Evolutionary conservation across 805 yeast species (phyloP).

Genomic region (Schwanniomyces pseudopolymorphus): DNA sequence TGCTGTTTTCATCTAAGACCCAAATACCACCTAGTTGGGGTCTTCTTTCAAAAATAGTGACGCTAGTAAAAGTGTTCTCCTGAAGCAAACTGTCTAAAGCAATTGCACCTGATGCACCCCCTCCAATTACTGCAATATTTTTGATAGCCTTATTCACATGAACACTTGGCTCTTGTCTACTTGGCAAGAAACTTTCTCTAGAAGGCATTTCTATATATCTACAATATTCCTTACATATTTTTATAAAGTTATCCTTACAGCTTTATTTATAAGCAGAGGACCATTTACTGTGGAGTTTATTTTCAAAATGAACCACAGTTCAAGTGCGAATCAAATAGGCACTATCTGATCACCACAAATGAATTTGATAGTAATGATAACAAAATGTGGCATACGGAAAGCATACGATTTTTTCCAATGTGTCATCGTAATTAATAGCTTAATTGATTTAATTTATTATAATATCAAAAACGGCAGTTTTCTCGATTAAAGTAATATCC

Average conservation of each 20-base stretch:
- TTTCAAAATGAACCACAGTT: neutral
- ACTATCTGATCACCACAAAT: neutral
- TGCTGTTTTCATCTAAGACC: conserved; percentile 29
- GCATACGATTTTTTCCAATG: neutral
- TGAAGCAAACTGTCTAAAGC: conserved; percentile 36
- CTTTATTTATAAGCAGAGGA: neutral
- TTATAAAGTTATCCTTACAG: neutral
- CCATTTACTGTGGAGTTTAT: neutral
- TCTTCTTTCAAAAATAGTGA: conserved; percentile 43
- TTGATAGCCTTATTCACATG: conserved; percentile 9
- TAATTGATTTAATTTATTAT: neutral
- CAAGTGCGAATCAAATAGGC: neutral
- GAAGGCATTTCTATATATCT: neutral
- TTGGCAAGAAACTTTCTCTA: neutral
- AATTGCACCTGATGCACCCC: conserved; percentile 52
- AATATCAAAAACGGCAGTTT: neutral
- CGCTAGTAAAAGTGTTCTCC: conserved; percentile 29
- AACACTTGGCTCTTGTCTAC: neutral
- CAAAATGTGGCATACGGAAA: neutral
- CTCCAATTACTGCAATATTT: conserved; percentile 47
- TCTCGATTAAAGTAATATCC: conserved; percentile 6
- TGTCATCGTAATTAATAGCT: neutral
- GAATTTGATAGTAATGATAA: neutral
- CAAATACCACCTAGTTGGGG: conserved; percentile 44
- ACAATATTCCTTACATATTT: neutral